Evolutionary conservation across 495 filamentous ascomycete genomes (phyloP).

Genomic region (Ramalina intermedia): DNA sequence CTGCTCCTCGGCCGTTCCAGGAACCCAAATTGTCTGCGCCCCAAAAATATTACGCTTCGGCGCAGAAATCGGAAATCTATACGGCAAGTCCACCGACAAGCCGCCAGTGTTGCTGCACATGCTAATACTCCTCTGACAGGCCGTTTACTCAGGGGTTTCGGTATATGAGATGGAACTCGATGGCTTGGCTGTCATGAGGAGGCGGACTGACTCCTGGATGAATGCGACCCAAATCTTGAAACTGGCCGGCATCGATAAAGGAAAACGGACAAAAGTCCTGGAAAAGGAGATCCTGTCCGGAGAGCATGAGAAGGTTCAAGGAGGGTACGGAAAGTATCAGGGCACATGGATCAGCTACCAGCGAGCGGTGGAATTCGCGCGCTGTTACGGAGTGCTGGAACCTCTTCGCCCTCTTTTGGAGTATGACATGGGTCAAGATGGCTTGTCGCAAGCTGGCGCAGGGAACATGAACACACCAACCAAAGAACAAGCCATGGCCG

Average conservation of each 20-base stretch:
- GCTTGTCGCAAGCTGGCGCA: constrained; percentile 43
- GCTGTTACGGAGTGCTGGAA: constrained; percentile 87
- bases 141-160: constrained; percentile 82
- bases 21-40: constrained; percentile 34
- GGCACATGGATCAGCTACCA: constrained; percentile 95
- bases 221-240: constrained; percentile 94
- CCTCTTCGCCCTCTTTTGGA: constrained; percentile 69
- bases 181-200: constrained; percentile 80
- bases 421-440: constrained; percentile 75
- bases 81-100: constrained; percentile 38
- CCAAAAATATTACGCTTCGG: constrained; percentile 35
- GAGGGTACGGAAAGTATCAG: constrained; percentile 96
- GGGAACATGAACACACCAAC: constrained; percentile 73
- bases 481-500: constrained; percentile 99
- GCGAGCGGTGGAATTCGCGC: constrained; percentile 80
- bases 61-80: constrained; percentile 60
- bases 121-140: constrained; percentile 32
- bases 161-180: constrained; percentile 99
- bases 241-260: constrained; percentile 91
- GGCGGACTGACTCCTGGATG: constrained; percentile 80
- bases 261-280: constrained; percentile 88
- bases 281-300: constrained; percentile 95
- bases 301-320: constrained; percentile 96
- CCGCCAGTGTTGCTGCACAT: constrained; percentile 1
- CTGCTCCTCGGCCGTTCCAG: constrained; percentile 28